Evolutionary conservation across 257 asterid species (phyloP), one percentile per base, ranked within the genome.

Genomic region (Datura wrightii): DNA sequence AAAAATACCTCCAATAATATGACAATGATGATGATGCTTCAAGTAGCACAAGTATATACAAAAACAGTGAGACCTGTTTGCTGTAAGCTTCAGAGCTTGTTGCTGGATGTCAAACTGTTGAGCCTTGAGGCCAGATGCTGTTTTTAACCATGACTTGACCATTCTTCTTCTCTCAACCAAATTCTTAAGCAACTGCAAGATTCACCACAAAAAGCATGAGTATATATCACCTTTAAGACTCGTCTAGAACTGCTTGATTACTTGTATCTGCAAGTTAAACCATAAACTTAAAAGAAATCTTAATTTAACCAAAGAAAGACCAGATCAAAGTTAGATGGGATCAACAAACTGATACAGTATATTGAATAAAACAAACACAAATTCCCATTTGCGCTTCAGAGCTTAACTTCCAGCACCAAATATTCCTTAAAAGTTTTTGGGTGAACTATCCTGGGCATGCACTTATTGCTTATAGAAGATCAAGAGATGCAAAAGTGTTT

Each of bases 71-170:
- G 70, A 96, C 99, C 99, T 97, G 89, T 97, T 97, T 82, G 99
- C 99, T 63, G 99, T 94, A 88, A 97, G 93, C 89, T 97, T 97
- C 80, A 97, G 91, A 74, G 99, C 99, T 89, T 95, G 99, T 88
- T 97, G 99, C 80, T 90, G 97, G 88, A 97, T 95, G 93, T 97
- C 98, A 87, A 91, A 89, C 87, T 95, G 99, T 90, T 95, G 98
- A 86, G 86, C 92, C 92, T 93, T 92, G 87, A 91, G 97, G 85
- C 97, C 98, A 5, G 98, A 88, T 74, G 98, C 99, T 80, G 91
- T 91, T 76, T 93, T 95, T 72, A 95, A 86, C 97, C 90, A 88
- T 54, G 90, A 85, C 85, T 97, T 97, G 58, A 94, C 98, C 91
- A 79, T 86, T 91, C 84, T 93, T 87, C 99, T 91, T 89, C 97